Evolutionary conservation across 139 green algal species (phyloP).

Genomic region (Limnomonas spitsbergensis): DNA sequence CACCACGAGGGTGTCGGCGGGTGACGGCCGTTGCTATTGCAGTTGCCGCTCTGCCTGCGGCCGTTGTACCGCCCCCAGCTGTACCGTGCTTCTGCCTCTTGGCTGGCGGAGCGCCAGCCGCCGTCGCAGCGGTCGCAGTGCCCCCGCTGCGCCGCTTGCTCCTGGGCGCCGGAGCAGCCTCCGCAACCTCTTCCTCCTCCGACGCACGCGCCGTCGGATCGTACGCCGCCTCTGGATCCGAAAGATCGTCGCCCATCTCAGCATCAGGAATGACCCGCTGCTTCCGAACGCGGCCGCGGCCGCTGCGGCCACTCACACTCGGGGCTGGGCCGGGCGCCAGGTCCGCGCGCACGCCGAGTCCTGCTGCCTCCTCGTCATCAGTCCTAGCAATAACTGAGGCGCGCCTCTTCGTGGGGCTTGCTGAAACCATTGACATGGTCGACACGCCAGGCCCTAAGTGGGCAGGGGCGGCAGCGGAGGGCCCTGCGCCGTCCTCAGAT

Average conservation of each 20-base stretch:
- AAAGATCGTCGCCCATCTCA: neutral
- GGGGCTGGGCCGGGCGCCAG: neutral
- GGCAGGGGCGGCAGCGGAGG: too few species aligned
- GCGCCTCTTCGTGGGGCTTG: too few species aligned
- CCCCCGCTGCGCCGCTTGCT: neutral
- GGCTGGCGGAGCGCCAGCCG: neutral
- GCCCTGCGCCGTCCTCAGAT: neutral
- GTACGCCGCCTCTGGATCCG: neutral
- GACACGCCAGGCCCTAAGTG: too few species aligned
- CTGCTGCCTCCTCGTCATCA: too few species aligned
- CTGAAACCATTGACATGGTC: too few species aligned
- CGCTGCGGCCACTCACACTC: neutral
- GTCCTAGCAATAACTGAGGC: too few species aligned
- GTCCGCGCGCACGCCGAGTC: too few species aligned
- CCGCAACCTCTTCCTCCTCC: neutral
- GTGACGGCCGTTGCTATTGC: too few species aligned
- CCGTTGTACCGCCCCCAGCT: neutral
- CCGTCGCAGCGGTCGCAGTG: neutral
- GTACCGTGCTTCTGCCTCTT: neutral
- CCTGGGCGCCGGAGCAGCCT: neutral
- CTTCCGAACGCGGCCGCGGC: neutral
- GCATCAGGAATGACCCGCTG: neutral
- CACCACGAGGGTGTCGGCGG: too few species aligned
- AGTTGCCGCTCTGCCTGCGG: too few species aligned
- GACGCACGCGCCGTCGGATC: neutral